Base-by-base conservation (phyloP, 768 basidiomycete genomes). In the Psilocybe subaeruginosa region DNA sequence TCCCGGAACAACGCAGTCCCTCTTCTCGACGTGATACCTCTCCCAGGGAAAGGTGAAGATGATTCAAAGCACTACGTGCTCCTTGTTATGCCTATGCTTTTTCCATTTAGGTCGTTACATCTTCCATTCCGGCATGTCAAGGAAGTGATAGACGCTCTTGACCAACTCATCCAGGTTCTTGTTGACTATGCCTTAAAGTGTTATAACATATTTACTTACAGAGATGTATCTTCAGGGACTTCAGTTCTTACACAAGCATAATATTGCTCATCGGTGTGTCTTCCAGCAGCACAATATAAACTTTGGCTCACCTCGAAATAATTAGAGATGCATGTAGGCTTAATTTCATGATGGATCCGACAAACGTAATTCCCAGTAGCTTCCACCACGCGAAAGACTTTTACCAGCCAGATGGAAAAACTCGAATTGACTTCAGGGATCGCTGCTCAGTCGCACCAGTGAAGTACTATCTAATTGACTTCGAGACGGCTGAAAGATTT, bases 381-480 rank as follows among this genome's bases (percentile, higher is more conserved):
- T 68, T 59, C 37, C 64, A 68, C 54, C 65, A 64, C 48, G 23
- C 41, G 12, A 29, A 46, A 11, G 35, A 3, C n/a, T 27, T 39
- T 8, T 41, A 31, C 5, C 55, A 45, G 19, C 46, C 37, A 7
- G 58, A 63, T 17, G 31, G 23, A 14, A 57, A 30, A 7, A 45
- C 14, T n/a, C 19, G 16, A n/a, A 60, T 56, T 19, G 33, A 54
- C 37, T 64, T 46, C 35, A 17, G 9, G 39, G 59, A 64, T 9
- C 61, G 67, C 1, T 62, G 71, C 39, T 64, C 66, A 8, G 64
- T 71, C 16, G 37, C 52, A 1, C 67, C 70, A n/a, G 63, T 70
- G 16, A 63, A 63, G 45, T 73, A 73, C 49, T 72, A 68, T 45
- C 67, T 70, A 54, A 73, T 73, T n/a, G 72, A 74, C 31, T 73